A percentile compares a stretch with the other conserved stretches of the same genome.
Conservation (phyloP, 208 protist species). For the Leishmania braziliensis region DNA sequence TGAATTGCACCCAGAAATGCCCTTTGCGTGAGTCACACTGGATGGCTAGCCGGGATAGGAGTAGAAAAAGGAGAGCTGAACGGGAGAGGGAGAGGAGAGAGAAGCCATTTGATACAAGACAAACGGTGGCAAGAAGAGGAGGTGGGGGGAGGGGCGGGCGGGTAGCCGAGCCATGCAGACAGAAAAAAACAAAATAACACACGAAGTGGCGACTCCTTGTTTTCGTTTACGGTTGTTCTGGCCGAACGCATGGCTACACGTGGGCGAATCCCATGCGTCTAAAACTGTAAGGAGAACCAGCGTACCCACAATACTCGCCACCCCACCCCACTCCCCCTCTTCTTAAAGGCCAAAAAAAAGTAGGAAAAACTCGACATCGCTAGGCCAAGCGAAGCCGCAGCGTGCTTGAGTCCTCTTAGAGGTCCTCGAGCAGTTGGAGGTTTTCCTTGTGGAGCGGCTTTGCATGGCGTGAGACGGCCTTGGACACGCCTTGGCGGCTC, state of each 20-base stretch:
- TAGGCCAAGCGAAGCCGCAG: not conserved
- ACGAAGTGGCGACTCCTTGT: no score
- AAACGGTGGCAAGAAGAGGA: no score
- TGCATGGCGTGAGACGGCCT: slow-evolving; percentile 11
- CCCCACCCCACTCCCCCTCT: no score
- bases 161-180: no score
- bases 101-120: not conserved
- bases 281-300: no score
- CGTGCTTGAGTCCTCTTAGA: not conserved
- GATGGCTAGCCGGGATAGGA: not conserved
- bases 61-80: not conserved
- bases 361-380: not conserved
- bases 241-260: no score
- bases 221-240: no score
- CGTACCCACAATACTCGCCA: no score
- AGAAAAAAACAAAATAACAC: no score
- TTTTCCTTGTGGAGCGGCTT: not conserved
- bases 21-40: not conserved
- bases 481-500: slow-evolving; percentile 23
- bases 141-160: no score
- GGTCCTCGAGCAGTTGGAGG: not conserved
- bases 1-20: not conserved
- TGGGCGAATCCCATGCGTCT: no score
- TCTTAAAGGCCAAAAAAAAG: no score
- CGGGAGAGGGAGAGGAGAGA: slow-evolving; percentile 3